A percentile compares a stretch with the other conserved stretches of the same genome.
Conservation (phyloP, 108 stramenopile species). For the Schizochytrium sp. region DNA sequence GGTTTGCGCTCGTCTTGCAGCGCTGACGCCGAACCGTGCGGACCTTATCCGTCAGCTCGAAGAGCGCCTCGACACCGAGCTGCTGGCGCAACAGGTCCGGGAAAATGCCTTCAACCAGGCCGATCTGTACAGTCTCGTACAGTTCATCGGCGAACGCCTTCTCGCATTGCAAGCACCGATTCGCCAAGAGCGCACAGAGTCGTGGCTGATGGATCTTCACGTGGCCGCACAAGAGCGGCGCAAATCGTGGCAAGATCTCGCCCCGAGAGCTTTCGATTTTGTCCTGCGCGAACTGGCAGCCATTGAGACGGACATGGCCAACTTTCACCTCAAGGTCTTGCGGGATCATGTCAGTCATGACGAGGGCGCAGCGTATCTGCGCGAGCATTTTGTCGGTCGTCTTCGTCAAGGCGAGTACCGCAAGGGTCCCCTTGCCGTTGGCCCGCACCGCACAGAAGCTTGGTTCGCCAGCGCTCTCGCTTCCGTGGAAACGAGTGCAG, state of each 20-base stretch:
- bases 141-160: conserved; percentile 14
- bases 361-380: neutral
- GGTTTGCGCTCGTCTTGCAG: neutral
- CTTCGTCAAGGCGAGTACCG: neutral
- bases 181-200: neutral
- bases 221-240: neutral
- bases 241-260: neutral
- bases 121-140: neutral
- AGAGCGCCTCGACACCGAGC: neutral
- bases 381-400: neutral
- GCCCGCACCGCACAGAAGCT: neutral
- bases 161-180: neutral
- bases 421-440: neutral
- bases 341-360: neutral
- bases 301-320: neutral
- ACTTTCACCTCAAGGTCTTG: neutral
- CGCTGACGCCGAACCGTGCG: neutral
- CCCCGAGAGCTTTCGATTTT: neutral
- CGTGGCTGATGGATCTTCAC: neutral
- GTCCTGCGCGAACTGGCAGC: neutral
- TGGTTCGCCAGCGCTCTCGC: neutral
- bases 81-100: neutral
- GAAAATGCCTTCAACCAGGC: neutral
- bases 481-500: neutral
- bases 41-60: neutral